Conservation (phyloP, 495 filamentous ascomycete species). For the Lepraria neglecta region DNA sequence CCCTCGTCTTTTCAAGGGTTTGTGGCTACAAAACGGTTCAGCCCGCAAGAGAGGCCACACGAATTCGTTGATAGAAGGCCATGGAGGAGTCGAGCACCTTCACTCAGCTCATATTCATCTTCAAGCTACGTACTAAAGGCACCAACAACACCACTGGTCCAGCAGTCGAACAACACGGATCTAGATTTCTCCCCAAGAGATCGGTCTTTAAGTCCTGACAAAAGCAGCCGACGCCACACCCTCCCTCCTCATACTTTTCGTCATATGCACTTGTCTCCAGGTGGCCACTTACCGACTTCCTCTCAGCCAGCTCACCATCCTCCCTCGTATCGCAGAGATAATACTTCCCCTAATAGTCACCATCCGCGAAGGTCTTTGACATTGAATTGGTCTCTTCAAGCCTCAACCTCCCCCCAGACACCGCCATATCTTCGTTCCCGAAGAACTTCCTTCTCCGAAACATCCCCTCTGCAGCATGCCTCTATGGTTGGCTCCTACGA, state of each 20-base stretch:
- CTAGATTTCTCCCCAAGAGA: conserved; percentile 54
- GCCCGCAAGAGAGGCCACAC: conserved; percentile 8
- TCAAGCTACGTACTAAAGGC: conserved; percentile 79
- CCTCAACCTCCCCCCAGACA: conserved; percentile 55
- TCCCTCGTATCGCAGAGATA: conserved; percentile 45
- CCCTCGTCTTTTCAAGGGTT: conserved; percentile 19
- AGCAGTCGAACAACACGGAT: conserved; percentile 84
- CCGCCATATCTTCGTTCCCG: conserved; percentile 52
- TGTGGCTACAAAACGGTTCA: not conserved
- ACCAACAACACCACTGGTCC: conserved; percentile 86
- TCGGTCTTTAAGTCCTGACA: conserved; percentile 37
- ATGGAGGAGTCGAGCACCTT: conserved; percentile 46
- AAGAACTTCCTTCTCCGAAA: conserved; percentile 69
- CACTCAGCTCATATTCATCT: conserved; percentile 68
- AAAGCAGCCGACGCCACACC: conserved; percentile 51
- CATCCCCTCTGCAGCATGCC: conserved; percentile 73
- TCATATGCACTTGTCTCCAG: conserved; percentile 38
- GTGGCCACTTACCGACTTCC: conserved; percentile 19
- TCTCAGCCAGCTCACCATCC: conserved; percentile 18
- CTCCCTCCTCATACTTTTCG: conserved; percentile 53
- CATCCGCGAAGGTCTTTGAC: conserved; percentile 67
- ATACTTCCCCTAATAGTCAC: conserved; percentile 57
- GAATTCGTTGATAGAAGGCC: conserved; percentile 21
- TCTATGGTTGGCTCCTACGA: conserved; percentile 98
- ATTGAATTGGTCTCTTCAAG: conserved; percentile 53